Percentiles rank a stretch among this genome's conserved stretches.
Evolutionary conservation across 139 green algal species (phyloP).

Genomic region (Desmodesmus armatus): DNA sequence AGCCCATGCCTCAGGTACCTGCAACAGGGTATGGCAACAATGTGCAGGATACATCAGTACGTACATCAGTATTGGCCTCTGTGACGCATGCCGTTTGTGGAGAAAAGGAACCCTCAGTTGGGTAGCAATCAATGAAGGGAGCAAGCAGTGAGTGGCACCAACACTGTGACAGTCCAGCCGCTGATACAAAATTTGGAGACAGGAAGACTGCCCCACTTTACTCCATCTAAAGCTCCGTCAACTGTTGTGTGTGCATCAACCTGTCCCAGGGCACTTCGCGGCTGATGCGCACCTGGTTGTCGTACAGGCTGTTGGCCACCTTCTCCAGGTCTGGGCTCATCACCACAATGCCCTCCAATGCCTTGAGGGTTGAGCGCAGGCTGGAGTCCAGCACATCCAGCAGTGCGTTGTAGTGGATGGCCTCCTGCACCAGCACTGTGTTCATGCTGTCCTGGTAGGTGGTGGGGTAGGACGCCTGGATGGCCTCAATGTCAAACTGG

Average conservation of each 20-base stretch:
- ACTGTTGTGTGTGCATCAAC: too few species aligned
- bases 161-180: too few species aligned
- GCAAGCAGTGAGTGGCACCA: too few species aligned
- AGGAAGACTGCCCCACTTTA: too few species aligned
- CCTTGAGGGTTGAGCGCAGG: constrained; percentile 68
- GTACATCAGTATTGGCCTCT: too few species aligned
- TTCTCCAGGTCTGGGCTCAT: constrained; percentile 86
- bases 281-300: constrained; percentile 74
- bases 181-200: too few species aligned
- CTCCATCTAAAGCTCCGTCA: too few species aligned
- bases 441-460: constrained; percentile 91
- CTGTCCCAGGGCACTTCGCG: too few species aligned
- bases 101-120: too few species aligned
- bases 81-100: too few species aligned
- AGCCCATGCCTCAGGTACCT: constrained; percentile 86
- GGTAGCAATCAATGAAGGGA: too few species aligned
- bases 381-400: constrained; percentile 67
- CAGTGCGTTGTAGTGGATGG: constrained; percentile 80
- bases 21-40: background rate
- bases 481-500: constrained; percentile 77
- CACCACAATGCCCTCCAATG: constrained; percentile 79
- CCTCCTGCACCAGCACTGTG: constrained; percentile 85
- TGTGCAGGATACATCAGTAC: too few species aligned
- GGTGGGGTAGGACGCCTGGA: constrained; percentile 76
- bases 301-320: constrained; percentile 77